A percentile compares a stretch with the other conserved stretches of the same genome.
Conservation (phyloP, 192 early-diverging fungal species). For the Entrophospora sp. region DNA sequence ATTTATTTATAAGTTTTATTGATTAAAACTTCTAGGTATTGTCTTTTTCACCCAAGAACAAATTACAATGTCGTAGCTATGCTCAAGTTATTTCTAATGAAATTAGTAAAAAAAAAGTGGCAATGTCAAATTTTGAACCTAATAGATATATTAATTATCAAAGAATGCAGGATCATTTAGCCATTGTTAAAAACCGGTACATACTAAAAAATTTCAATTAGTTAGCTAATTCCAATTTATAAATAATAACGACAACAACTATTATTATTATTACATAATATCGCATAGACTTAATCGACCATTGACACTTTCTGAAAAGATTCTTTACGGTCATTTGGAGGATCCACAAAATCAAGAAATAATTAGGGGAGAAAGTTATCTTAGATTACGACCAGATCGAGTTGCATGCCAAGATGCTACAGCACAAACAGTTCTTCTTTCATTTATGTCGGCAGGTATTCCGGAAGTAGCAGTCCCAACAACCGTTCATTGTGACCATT, state of each 20-base stretch:
- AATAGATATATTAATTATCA: slow-evolving; percentile 99
- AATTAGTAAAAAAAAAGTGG: slow-evolving; percentile 52
- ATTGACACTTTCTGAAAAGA: slow-evolving; percentile 94
- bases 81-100: slow-evolving; percentile 1
- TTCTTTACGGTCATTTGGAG: slow-evolving; percentile 97
- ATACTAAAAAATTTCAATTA: background rate
- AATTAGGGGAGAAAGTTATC: slow-evolving; percentile 82
- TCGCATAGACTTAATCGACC: slow-evolving; percentile 87
- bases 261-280: background rate
- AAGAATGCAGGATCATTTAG: slow-evolving; percentile 90
- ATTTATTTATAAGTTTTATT: no score
- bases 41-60: no score
- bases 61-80: slow-evolving; percentile 8
- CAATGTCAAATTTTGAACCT: slow-evolving; percentile 88
- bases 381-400: slow-evolving; percentile 95
- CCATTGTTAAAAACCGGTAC: slow-evolving; percentile 79
- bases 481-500: slow-evolving; percentile 95
- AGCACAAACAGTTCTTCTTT: slow-evolving; percentile 93
- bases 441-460: slow-evolving; percentile 92
- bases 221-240: background rate
- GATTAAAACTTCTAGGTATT: no score
- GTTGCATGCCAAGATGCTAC: slow-evolving; percentile 99
- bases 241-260: background rate
- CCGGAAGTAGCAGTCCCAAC: slow-evolving; percentile 83
- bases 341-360: slow-evolving; percentile 93